Base-by-base conservation (phyloP, 306 rosid genomes). In the Hippophae tibetana region DNA sequence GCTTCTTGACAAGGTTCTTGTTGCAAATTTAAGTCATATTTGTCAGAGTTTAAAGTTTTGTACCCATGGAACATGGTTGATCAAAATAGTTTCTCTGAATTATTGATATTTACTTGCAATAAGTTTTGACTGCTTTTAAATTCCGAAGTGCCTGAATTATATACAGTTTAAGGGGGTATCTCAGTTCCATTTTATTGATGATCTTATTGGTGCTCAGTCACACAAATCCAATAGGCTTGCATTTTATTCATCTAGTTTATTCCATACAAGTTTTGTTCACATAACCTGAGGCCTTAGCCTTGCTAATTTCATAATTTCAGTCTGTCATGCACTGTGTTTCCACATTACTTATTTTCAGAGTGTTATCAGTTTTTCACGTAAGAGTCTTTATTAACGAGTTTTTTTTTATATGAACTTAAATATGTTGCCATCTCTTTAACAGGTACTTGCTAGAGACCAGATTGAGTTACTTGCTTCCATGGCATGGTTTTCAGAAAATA, bases 401-500 rank as follows among this genome's bases (percentile, higher is more conserved):
- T 18, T 18, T 18, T 9, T 60, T 56, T 58, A 55, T 42, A 10
- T 52, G 42, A 13, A 12, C 61, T 38, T 55, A 27, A 58, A 62
- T 67, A 56, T 42, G 44, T 41, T 66, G 53, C 40, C 56, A 64
- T 61, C 48, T 61, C 63, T 61, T 54, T 46, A 25, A 66, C 89
- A 92, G 99, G 53, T 88, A 27, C 72, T 69, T 82, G 82, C 84
- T 23, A 82, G 81, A 76, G 87, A 74, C 66, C 97, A 88, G 68
- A 84, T 88, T 47, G 86, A 80, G 42, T 64, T 67, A 65, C 78
- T 86, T 42, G 88, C 99, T 26, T 76, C 94, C 79, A 76, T 70
- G 63, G 97, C 99, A 55, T 88, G 99, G 95, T 49, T 75, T 57
- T 81, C 83, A 58, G 78, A 82, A 67, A 55, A 84, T 69, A 84